Conservation (phyloP, 176 grass and related monocot species). For the Aegilops speltoides region DNA sequence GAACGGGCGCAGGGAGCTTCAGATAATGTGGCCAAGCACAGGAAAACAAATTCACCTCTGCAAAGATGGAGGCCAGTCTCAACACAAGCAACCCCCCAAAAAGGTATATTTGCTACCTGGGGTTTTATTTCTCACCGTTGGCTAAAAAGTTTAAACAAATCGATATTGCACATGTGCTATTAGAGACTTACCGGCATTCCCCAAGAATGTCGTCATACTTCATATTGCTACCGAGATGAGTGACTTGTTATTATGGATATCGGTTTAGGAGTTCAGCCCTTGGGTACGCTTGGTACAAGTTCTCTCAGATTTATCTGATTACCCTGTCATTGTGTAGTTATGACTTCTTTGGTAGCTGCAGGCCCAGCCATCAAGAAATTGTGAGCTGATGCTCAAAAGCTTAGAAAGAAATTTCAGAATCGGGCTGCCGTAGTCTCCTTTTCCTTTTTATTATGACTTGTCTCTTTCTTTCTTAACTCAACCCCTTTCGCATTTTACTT, state of each 20-base stretch:
- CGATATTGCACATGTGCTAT: too few relatives aligned
- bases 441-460: neutral
- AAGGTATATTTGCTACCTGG: slow-evolving; percentile 39
- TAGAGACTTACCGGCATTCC: too few relatives aligned
- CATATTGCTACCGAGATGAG: neutral
- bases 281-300: neutral
- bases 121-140: too few relatives aligned
- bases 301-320: neutral
- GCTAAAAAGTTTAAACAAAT: too few relatives aligned
- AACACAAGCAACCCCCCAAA: slow-evolving; percentile 35
- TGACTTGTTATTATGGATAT: neutral
- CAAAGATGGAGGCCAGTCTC: slow-evolving; percentile 63
- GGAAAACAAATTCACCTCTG: slow-evolving; percentile 40
- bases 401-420: neutral
- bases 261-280: neutral
- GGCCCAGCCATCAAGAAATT: neutral
- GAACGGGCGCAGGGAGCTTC: slow-evolving; percentile 19
- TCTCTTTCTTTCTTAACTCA: neutral
- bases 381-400: neutral
- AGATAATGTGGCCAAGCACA: slow-evolving; percentile 19
- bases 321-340: neutral
- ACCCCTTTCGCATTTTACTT: neutral
- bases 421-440: neutral
- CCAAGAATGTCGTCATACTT: too few relatives aligned
- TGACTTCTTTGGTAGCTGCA: neutral